Evolutionary conservation across 805 yeast genomes (phyloP), one percentile per base, ranked within the genome.

Genomic region (Scheffersomyces coipomensis): DNA sequence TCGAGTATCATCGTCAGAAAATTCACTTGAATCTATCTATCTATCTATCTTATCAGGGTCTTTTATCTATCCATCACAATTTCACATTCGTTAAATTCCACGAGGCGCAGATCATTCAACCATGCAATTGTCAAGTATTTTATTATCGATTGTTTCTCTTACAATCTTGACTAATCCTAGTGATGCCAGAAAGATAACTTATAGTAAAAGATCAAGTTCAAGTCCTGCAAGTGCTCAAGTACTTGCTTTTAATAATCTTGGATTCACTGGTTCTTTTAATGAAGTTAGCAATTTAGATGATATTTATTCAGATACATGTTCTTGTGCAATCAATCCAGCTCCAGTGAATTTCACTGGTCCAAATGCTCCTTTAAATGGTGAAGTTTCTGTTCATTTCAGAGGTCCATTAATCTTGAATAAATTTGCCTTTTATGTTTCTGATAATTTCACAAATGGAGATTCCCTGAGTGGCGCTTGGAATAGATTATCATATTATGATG

Each of bases 351-450:
- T 80, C 47, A 62, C 72, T 8, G 91, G 91, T 18, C 41, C 76
- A 17, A 77, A 81, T 52, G 63, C 88, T 19, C 93, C 93, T 5
- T 55, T 84, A 29, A 66, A 83, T 55, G 81, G 75, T 48, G 89
- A 80, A 55, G 67, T 85, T 19, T 80, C 88, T 3, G 88, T 85
- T 12, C 93, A 85, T 56, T 78, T 85, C 58, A 75, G 93, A 64
- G 93, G 93, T 33, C 93, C 93, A 8, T 56, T 85, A 43, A 64
- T 73, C 12, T 66, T 85, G 52, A 60, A 64, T 43, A 73, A 76
- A 50, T 85, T 84, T 55, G 90, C 79, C 4, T 80, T 66, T 48
- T 85, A 81, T 54, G 68, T 70, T n/a, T 49, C 81, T 12, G 66
- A 66, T 3, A 54, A 62, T 21, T 80, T 66, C 47, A 51, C 47